A percentile compares a stretch with the other conserved stretches of the same genome.
Conservation (phyloP, 257 asterid genomes). For the Solanum sitiens region DNA sequence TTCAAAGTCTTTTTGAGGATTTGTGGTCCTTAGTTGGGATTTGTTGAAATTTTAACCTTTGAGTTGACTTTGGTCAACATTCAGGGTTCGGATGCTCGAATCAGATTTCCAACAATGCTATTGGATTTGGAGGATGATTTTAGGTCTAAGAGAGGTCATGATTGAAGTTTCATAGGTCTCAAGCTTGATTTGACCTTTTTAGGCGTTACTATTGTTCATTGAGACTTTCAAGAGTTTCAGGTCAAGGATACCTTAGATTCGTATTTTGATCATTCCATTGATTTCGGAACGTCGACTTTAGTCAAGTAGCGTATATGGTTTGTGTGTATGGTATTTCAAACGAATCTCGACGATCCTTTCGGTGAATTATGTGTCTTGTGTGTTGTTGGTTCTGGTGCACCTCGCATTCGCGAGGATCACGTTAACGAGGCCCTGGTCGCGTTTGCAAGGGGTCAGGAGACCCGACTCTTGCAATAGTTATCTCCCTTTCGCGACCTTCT, state of each 20-base stretch:
- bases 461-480: neutral
- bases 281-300: no score
- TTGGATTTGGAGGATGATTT: neutral
- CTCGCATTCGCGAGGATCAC: neutral
- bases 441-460: no score
- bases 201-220: neutral
- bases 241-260: neutral
- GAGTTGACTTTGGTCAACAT: neutral
- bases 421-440: no score
- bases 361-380: no score
- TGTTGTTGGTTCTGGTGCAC: neutral
- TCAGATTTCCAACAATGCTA: neutral
- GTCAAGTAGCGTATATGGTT: neutral
- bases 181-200: neutral
- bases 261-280: neutral
- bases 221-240: neutral
- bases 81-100: neutral
- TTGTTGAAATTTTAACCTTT: no score
- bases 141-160: neutral
- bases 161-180: neutral
- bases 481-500: neutral
- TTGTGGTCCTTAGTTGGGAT: neutral
- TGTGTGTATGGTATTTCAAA: neutral
- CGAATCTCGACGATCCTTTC: neutral
- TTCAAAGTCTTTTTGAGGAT: neutral